Percentiles rank a stretch among this genome's conserved stretches.
phyloP scores from a whole-genome alignment of 2,329 filamentous ascomycete species.

The Microdochium paspali region DNA sequence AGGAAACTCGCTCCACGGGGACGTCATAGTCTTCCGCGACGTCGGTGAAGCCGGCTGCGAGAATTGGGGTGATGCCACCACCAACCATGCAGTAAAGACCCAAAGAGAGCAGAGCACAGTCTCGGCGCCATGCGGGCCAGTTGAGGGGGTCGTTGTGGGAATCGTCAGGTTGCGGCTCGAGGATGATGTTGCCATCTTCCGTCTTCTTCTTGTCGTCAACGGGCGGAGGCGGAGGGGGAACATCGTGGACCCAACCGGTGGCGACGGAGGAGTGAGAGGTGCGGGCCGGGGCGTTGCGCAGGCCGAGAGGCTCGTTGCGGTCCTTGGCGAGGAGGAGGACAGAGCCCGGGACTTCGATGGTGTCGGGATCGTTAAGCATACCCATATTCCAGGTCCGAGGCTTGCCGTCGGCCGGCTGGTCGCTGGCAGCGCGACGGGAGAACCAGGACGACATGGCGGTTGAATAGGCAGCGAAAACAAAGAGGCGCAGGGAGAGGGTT shows the following conservation, averaged over 20 bases:
- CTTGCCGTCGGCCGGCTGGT: not conserved
- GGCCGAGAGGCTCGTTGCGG: constrained; percentile 49
- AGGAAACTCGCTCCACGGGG: constrained; percentile 61
- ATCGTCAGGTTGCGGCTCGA: constrained; percentile 88
- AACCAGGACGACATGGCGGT: not conserved
- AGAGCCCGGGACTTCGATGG: constrained; percentile 73
- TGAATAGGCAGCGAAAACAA: not conserved
- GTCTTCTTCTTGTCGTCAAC: constrained; percentile 61
- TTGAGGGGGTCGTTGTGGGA: constrained; percentile 87
- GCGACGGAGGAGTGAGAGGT: constrained; percentile 50
- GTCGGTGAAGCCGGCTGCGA: constrained; percentile 82
- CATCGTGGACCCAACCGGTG: constrained; percentile 29
- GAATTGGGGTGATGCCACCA: constrained; percentile 81
- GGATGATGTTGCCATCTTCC: constrained; percentile 70
- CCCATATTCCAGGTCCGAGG: constrained; percentile 51
- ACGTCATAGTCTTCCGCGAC: constrained; percentile 60
- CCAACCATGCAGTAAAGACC: constrained; percentile 92
- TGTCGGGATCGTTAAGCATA: constrained; percentile 72
- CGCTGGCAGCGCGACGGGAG: not conserved
- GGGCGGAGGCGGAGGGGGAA: constrained; percentile 13
- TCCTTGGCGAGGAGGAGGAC: constrained; percentile 45
- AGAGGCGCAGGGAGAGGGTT: too few relatives aligned
- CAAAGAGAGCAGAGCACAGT: constrained; percentile 69
- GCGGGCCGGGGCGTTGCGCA: constrained; percentile 45
- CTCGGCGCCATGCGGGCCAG: constrained; percentile 76